Conservation (phyloP, 116 monocot species). For the Posidonia oceanica region DNA sequence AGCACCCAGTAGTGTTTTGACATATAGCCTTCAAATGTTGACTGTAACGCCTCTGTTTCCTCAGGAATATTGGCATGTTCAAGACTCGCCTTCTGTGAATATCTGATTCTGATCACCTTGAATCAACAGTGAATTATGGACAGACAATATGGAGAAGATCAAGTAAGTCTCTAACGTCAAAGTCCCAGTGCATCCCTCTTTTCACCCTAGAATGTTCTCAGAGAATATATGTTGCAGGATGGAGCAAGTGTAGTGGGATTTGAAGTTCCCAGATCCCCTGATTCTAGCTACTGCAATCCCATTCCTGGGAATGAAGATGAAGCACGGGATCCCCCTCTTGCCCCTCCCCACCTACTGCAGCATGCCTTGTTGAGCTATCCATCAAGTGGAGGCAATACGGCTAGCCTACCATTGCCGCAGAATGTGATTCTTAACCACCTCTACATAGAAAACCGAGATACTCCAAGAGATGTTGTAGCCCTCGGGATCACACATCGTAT, state of each 20-base stretch:
- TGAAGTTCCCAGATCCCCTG: conserved; percentile 60
- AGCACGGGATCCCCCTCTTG: conserved; percentile 40
- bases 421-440: conserved; percentile 63
- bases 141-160: neutral
- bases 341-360: conserved; percentile 55
- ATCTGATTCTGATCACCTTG: too few relatives aligned
- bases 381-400: conserved; percentile 17
- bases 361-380: conserved; percentile 31
- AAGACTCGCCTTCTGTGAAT: neutral
- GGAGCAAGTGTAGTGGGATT: conserved; percentile 36
- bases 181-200: too few relatives aligned
- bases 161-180: too few relatives aligned
- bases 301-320: conserved; percentile 44
- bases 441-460: conserved; percentile 60
- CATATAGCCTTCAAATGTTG: too few relatives aligned
- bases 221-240: conserved; percentile 25
- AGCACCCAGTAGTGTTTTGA: too few relatives aligned
- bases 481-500: conserved; percentile 59
- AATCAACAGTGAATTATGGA: neutral
- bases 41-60: neutral
- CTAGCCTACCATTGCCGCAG: conserved; percentile 37
- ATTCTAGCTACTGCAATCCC: conserved; percentile 49
- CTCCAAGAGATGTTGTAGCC: conserved; percentile 46
- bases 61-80: neutral
- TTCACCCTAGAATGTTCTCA: too few relatives aligned